Conservation (phyloP, 2,329 filamentous ascomycete genomes). For the Thelonectria blattea region DNA sequence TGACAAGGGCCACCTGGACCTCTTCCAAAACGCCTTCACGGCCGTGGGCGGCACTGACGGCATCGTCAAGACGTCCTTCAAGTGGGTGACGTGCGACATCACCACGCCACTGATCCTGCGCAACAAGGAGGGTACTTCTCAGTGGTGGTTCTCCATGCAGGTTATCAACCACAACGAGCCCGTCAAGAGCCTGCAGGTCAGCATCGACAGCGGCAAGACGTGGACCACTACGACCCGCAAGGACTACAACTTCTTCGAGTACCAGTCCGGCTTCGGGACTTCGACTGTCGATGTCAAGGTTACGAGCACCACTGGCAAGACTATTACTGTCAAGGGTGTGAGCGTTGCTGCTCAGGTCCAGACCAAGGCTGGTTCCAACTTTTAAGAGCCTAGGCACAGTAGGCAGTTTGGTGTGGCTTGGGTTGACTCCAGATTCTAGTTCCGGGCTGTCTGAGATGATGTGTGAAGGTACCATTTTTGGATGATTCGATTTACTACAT, state of each 20-base stretch:
- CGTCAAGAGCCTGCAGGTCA: slow-evolving; percentile 64
- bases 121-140: slow-evolving; percentile 52
- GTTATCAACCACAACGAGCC: slow-evolving; percentile 67
- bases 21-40: slow-evolving; percentile 51
- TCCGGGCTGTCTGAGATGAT: no score
- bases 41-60: slow-evolving; percentile 47
- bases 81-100: slow-evolving; percentile 49
- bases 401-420: not conserved
- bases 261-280: slow-evolving; percentile 61
- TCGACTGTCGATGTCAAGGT: slow-evolving; percentile 61
- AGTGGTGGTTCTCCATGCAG: slow-evolving; percentile 56
- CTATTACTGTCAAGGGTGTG: slow-evolving; percentile 58
- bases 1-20: slow-evolving; percentile 49
- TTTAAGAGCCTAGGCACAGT: slow-evolving; percentile 28
- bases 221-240: slow-evolving; percentile 63
- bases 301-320: slow-evolving; percentile 58
- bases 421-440: not conserved
- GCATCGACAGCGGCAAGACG: slow-evolving; percentile 62
- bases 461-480: no score
- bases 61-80: slow-evolving; percentile 45
- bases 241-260: slow-evolving; percentile 68
- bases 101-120: slow-evolving; percentile 48
- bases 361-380: slow-evolving; percentile 42
- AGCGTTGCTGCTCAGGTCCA: slow-evolving; percentile 45
- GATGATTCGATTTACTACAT: not conserved